Base-by-base conservation (phyloP, 2,329 filamentous ascomycete genomes). In the Xylaria polymorpha region DNA sequence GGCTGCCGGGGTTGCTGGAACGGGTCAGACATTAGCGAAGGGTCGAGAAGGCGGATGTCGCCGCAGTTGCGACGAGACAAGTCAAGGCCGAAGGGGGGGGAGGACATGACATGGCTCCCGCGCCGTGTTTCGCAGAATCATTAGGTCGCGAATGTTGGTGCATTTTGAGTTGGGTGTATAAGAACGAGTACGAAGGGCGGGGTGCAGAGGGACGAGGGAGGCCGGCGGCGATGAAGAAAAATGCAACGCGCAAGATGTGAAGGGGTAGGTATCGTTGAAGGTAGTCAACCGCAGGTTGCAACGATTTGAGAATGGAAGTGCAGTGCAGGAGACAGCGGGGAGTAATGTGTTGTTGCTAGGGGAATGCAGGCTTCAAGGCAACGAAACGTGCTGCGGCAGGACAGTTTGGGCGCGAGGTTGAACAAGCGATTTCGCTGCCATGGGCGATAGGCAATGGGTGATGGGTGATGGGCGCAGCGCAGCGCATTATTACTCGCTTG, bases 1-100 rank as follows among this genome's bases (percentile, higher is more conserved):
- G 81, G 74, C 67, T 80, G 80, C 65, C 81, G 81, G 61, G 81
- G 75, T 79, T 77, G 77, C 77, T 79, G 76, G 25, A 60, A 72
- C 32, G 35, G 29, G 37, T 73, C 62, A 68, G 44, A 35, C 12
- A 65, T 74, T 62, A 75, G 72, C 56, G 55, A 61, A 44, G 29
- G 53, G 46, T 73, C 64, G 15, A 70, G 61, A 51, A 66, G 61
- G 62, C 69, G 64, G 35, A 73, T 59, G 39, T 74, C 73, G 37
- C 72, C 70, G 53, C 22, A 41, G 32, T 35, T 60, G 51, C 61
- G 66, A 48, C 63, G 64, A 55, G 63, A 61, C 39, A 6, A 5
- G 20, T 5, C 29, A 18, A 43, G 14, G 29, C 18, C 7, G 25
- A 57, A 57, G 18, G 37, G 55, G 5, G 53, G 55, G 25, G 62